Evolutionary conservation across 2,329 filamentous ascomycete species (phyloP), one percentile per base, ranked within the genome.

Genomic region (Colletotrichum horii): DNA sequence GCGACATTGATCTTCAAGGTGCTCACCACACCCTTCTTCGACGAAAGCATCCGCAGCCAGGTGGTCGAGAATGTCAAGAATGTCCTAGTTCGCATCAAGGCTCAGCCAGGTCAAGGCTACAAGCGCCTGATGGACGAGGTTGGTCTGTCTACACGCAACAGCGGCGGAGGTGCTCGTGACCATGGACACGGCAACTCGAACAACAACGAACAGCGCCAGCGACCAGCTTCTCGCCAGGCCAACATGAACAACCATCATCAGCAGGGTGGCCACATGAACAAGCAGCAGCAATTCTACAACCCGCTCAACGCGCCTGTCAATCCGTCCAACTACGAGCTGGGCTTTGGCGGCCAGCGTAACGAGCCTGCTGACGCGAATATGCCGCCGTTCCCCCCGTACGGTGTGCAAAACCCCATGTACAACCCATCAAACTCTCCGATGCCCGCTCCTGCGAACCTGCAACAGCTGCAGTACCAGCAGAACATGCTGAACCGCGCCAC

Each of bases 51-150:
- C 82, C 94, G 97, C 64, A 88, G 90, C 61, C 95, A 98, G 80
- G 96, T 98, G 26, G 92, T 98, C 7, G 95, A 98, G 81, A 98
- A 96, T 74, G 95, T 99, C 67, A 95, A 96, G 82, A 95, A 93
- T 80, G 96, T 98, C 52, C 90, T 99, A 38, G 86, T 96, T 38
- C 94, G 94, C 80, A 93, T 98, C 85, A 98, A 98, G 87, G 96
- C 96, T 8, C 95, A 98, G 81, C 95, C 97, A 19, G 94, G 93
- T 77, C 97, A 98, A 86, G 97, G 97, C 68, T 99, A 99, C 88
- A 99, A 98, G 89, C 94, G 97, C 69, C 87, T 99, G 76, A 99
- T 99, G 97, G 97, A 99, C 81, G 97, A 99, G 83, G 97, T 99
- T 79, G 96, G 96, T 76, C 87, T 99, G 48, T 97, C 96, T 8